Evolutionary conservation across 1,284 basidiomycete genomes (phyloP).

Genomic region (Anthracocystis walkeri): DNA sequence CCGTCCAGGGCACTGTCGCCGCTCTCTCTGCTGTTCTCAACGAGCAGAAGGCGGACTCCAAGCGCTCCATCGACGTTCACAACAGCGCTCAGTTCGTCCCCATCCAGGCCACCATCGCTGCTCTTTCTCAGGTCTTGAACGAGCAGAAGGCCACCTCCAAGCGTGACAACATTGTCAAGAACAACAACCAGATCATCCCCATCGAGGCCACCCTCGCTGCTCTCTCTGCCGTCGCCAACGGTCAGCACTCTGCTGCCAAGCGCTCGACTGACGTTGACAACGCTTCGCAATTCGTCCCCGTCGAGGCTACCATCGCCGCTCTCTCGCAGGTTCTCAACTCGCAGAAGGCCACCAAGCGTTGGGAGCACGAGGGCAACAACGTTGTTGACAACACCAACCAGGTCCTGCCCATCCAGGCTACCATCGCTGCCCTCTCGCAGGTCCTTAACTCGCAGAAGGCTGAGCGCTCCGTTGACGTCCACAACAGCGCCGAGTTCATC

Average conservation of each 20-base stretch:
- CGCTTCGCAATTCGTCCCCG: slow-evolving; percentile 30
- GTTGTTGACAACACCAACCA: slow-evolving; percentile 19
- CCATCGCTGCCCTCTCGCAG: slow-evolving; percentile 25
- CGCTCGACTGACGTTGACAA: slow-evolving; percentile 18
- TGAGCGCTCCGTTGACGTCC: slow-evolving; percentile 16
- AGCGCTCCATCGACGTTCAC: slow-evolving; percentile 27
- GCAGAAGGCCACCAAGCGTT: slow-evolving; percentile 28
- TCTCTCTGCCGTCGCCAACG: slow-evolving; percentile 36
- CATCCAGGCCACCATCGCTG: slow-evolving; percentile 41
- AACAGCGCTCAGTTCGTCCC: slow-evolving; percentile 36
- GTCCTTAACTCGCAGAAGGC: slow-evolving; percentile 29
- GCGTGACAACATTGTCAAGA: slow-evolving; percentile 36
- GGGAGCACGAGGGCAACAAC: slow-evolving; percentile 14
- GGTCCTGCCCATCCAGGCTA: slow-evolving; percentile 20
- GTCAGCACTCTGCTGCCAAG: slow-evolving; percentile 16
- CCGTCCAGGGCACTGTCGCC: slow-evolving; percentile 39
- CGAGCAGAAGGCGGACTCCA: slow-evolving; percentile 21
- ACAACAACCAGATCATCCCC: slow-evolving; percentile 37
- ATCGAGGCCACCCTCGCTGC: slow-evolving; percentile 39
- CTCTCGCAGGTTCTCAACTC: slow-evolving; percentile 37
- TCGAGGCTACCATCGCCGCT: slow-evolving; percentile 24
- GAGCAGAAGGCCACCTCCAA: slow-evolving; percentile 25
- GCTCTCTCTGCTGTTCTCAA: slow-evolving; percentile 33
- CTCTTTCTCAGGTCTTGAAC: slow-evolving; percentile 42
- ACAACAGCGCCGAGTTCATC: slow-evolving; percentile 28